Evolutionary conservation across 2,329 filamentous ascomycete genomes (phyloP), one percentile per base, ranked within the genome.

Genomic region (Neofusicoccum laricinum): DNA sequence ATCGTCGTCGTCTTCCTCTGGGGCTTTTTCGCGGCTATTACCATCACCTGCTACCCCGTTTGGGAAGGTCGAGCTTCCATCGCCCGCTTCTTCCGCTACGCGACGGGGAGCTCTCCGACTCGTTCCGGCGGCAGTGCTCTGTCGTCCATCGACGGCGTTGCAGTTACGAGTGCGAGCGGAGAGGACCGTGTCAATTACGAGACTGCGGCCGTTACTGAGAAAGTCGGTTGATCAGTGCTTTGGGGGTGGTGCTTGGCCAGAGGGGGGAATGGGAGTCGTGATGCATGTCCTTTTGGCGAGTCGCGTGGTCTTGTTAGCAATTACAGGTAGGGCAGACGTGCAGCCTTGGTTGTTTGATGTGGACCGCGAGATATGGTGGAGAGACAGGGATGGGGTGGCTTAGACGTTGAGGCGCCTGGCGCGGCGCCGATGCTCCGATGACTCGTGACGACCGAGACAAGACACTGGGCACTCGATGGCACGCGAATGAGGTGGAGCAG

Each of bases 1-100:
- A 64, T 64, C 43, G 51, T 64, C 51, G 51, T 64, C 43, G 51
- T 64, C 51, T 64, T 49, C 51, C 43, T 64, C n/a, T 64, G 62
- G 62, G 62, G 12, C 40, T 64, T 64, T 21, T 64, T 64, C 34
- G 62, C 62, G 11, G 50, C 62, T 8, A 58, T 64, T 12, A 43
- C 62, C 32, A 64, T 64, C 17, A 64, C 62, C 25, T 58, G 50
- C 51, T 64, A 64, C 30, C 62, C 62, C 17, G n/a, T 64, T 10
- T 64, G 41, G 38, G 62, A 64, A n/a, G 62, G 62, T 5, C 62
- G 62, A 8, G 50, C 41, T 7, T 64, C 62, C 17, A 64, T 64
- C 32, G 50, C 51, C 3, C 62, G 50, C 40, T 64, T 64, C 41
- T 48, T 48, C 32, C 30, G 41, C 21, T 64, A 57, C 19, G 62